Evolutionary conservation across 345 rosid species (phyloP), one percentile per base, ranked within the genome.

Genomic region (Gossypium raimondii): DNA sequence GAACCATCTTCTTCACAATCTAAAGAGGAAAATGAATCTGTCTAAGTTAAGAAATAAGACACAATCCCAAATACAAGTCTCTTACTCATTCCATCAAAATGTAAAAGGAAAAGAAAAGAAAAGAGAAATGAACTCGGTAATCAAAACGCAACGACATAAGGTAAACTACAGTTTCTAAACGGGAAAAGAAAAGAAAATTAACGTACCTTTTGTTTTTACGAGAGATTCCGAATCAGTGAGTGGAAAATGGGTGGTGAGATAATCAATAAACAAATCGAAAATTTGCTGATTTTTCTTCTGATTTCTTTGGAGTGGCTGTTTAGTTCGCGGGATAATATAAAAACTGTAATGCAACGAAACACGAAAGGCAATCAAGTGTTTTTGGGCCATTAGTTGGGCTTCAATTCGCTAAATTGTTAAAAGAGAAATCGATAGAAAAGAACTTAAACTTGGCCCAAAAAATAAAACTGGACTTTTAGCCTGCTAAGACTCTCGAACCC

Each of bases 11-110:
- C 22, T 11, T 38, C 17, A 18, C n/a, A 59, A 45, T 73, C 45
- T 14, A 48, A 16, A 73, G 5, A 70, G 38, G 53, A 43, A 59
- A 48, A 62, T 73, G 41, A 73, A 60, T 73, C 75, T 59, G 34
- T 27, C 58, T 59, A 59, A 45, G 43, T 13, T 2, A 13, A 7
- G 55, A 72, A 72, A 44, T 41, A 70, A 69, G 48, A 62, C 43
- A 27, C 3, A 55, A 38, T 34, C 45, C 24, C 3, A 16, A 71
- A 58, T 3, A 56, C 56, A 16, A 16, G 11, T 55, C 9, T 38
- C 17, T 41, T 11, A 9, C 38, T 55, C 48, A 56, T 53, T 71
- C 12, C n/a, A 60, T 60, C 63, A 38, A 34, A n/a, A 71, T 2
- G 50, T 18, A 13, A 71, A 47, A 11, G 3, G 13, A 47, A 47